These are phyloP conservation scores for Polytolypa hystricis DNA, from an alignment of 2,329 filamentous ascomycete species.

Conservation along the genomic window DNA sequence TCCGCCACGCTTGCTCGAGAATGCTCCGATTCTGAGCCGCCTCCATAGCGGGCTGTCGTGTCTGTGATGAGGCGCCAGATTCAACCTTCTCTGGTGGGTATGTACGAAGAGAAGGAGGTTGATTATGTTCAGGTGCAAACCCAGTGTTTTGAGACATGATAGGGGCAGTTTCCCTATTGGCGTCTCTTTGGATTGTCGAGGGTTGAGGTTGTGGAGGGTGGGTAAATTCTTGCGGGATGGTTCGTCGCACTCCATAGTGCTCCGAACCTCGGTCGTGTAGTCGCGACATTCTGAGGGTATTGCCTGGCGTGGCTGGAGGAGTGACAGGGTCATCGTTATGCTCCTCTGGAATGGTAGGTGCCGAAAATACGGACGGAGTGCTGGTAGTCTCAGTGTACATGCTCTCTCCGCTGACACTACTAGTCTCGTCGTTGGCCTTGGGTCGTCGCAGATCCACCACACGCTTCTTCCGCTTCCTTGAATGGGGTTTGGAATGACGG, in stretches of 20 bases:
- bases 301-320: constrained; percentile 39
- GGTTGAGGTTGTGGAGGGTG: no score
- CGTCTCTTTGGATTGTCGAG: no score
- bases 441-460: constrained; percentile 37
- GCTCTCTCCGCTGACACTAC: constrained; percentile 33
- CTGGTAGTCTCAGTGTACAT: constrained; percentile 29
- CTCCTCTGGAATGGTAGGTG: constrained; percentile 50
- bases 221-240: constrained; percentile 13
- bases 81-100: constrained; percentile 1
- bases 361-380: constrained; percentile 39
- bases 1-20: constrained; percentile 37
- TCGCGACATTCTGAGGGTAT: constrained; percentile 20
- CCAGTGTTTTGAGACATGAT: constrained; percentile 2
- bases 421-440: constrained; percentile 29
- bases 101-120: neutral
- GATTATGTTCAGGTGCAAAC: neutral
- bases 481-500: constrained; percentile 36
- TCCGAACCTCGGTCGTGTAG: constrained; percentile 23
- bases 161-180: neutral
- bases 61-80: constrained; percentile 1
- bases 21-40: constrained; percentile 20
- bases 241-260: constrained; percentile 16
- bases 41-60: constrained; percentile 5
- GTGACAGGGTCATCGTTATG: constrained; percentile 45
- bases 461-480: constrained; percentile 39